These are phyloP conservation scores for Cryptococcus hybrid DNA, from an alignment of 1,284 basidiomycete species.

Conservation along the genomic window DNA sequence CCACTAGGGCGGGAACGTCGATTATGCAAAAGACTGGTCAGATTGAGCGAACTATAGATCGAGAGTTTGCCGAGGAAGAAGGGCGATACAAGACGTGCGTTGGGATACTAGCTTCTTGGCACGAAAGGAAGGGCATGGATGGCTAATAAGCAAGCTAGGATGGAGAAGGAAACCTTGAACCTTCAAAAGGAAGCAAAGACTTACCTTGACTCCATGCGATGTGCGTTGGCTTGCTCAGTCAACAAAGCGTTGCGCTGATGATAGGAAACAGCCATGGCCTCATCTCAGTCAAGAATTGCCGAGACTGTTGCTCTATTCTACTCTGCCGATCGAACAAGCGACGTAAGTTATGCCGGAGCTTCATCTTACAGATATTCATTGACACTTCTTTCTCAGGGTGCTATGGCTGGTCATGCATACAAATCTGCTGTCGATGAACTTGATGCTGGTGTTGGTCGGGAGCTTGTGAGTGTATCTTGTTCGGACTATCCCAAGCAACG, in stretches of 20 bases:
- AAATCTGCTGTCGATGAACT: constrained; percentile 92
- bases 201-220: constrained; percentile 91
- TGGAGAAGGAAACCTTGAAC: constrained; percentile 87
- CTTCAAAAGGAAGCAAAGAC: constrained; percentile 95
- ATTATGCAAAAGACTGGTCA: constrained; percentile 96
- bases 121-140: neutral
- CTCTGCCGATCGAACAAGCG: constrained; percentile 76
- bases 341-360: constrained; percentile 48
- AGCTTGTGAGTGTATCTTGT: constrained; percentile 62
- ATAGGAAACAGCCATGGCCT: constrained; percentile 70
- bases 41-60: constrained; percentile 91
- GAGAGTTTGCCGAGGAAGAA: constrained; percentile 91
- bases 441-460: constrained; percentile 77
- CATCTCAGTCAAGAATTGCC: constrained; percentile 86
- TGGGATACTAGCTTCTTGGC: too few species aligned
- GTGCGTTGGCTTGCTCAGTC: constrained; percentile 52
- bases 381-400: constrained; percentile 55
- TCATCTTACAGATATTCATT: neutral
- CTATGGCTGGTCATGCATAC: constrained; percentile 97
- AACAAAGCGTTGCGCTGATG: neutral
- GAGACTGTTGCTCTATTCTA: constrained; percentile 96
- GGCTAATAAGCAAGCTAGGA: constrained; percentile 54
- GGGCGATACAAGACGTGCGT: constrained; percentile 83
- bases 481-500: neutral
- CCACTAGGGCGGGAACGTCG: constrained; percentile 89